Evolutionary conservation across 176 grass and related monocot genomes (phyloP).

Genomic region (Otatea glauca): DNA sequence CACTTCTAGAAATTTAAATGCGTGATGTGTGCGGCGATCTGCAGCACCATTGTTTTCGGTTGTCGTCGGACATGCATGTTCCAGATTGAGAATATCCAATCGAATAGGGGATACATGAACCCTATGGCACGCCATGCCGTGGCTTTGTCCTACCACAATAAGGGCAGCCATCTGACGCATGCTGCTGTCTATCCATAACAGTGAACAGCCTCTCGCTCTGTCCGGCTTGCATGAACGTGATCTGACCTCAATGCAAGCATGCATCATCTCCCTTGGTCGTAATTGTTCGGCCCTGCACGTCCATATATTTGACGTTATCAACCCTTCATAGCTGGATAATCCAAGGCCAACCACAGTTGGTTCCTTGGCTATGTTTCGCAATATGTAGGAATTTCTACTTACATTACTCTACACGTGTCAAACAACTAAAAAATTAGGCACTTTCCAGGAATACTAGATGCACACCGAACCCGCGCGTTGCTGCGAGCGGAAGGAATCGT

Average conservation of each 20-base stretch:
- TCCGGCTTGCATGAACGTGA: constrained; percentile 28
- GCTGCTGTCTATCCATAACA: neutral
- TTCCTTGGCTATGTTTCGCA: neutral
- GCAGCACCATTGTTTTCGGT: neutral
- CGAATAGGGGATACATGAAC: constrained; percentile 15
- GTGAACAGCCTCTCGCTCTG: neutral
- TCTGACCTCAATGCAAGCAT: constrained; percentile 7
- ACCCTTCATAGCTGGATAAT: neutral
- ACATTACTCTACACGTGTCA: neutral
- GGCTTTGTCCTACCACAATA: constrained; percentile 35
- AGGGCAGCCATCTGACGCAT: neutral
- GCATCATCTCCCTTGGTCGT: neutral
- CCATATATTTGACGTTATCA: neutral
- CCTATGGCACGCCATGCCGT: constrained; percentile 46
- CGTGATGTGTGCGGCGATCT: neutral
- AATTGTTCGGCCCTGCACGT: constrained; percentile 11
- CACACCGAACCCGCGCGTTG: too few species aligned
- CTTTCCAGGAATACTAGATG: constrained; percentile 18
- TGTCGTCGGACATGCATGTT: constrained; percentile 22
- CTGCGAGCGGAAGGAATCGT: too few species aligned
- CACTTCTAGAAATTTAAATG: neutral
- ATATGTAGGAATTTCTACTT: neutral
- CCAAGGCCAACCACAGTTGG: neutral
- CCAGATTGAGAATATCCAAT: neutral
- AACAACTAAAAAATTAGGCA: neutral